These are phyloP conservation scores for Russula sp. DNA, from an alignment of 768 basidiomycete species.

Conservation along the genomic window DNA sequence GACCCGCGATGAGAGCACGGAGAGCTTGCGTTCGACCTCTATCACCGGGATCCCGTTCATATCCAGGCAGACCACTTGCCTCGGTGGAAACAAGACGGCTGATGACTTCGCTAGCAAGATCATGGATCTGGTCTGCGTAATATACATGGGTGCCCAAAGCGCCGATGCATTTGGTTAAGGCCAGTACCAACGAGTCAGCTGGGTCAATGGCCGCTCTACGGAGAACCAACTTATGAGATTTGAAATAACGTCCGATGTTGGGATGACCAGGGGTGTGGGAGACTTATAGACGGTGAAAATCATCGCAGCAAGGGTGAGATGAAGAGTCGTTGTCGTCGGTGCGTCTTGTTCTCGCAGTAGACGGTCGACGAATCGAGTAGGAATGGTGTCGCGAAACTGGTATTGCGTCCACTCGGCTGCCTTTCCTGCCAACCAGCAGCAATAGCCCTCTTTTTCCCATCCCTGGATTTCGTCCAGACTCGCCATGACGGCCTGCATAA, in stretches of 20 bases:
- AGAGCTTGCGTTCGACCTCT: constrained; percentile 60
- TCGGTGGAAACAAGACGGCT: constrained; percentile 71
- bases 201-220: constrained; percentile 62
- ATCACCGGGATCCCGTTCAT: constrained; percentile 40
- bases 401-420: constrained; percentile 87
- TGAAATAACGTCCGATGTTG: constrained; percentile 84
- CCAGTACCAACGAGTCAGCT: constrained; percentile 61
- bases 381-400: constrained; percentile 89
- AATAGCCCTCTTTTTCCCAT: constrained; percentile 70
- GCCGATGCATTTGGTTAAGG: constrained; percentile 71
- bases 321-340: constrained; percentile 46
- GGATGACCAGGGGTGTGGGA: constrained; percentile 80
- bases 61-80: constrained; percentile 52
- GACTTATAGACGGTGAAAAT: constrained; percentile 80
- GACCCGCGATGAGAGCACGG: constrained; percentile 63
- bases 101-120: constrained; percentile 81
- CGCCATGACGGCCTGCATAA: constrained; percentile 71
- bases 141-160: constrained; percentile 90
- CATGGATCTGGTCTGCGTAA: constrained; percentile 94
- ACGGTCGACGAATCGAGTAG: constrained; percentile 78
- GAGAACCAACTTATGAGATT: constrained; percentile 72
- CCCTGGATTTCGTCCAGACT: constrained; percentile 57
- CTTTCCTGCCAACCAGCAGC: constrained; percentile 77
- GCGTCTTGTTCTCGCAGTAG: constrained; percentile 62
- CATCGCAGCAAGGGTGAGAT: constrained; percentile 69